These are phyloP conservation scores for Syncephalastrum contaminatum DNA, from an alignment of 371 early-diverging fungal species.

Conservation along the genomic window DNA sequence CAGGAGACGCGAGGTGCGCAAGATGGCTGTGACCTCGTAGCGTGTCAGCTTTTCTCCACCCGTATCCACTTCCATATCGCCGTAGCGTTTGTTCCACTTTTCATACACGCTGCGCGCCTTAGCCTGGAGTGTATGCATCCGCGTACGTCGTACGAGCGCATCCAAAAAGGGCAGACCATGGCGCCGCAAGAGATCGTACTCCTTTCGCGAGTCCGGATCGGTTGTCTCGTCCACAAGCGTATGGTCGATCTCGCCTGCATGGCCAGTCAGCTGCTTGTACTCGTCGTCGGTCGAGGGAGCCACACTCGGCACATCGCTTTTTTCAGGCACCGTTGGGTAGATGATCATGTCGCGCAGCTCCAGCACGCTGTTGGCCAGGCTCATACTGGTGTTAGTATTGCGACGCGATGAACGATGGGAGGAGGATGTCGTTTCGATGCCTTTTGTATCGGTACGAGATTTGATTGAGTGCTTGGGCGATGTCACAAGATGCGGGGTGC, in stretches of 20 bases:
- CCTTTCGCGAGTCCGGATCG: slow-evolving; percentile 9
- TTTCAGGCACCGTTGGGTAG: slow-evolving; percentile 12
- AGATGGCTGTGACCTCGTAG: slow-evolving; percentile 53
- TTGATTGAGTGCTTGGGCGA: slow-evolving; percentile 19
- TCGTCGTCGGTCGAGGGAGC: slow-evolving; percentile 14
- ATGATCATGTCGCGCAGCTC: slow-evolving; percentile 11
- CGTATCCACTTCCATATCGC: slow-evolving; percentile 20
- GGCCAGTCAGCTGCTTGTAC: slow-evolving; percentile 7
- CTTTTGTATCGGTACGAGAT: slow-evolving; percentile 9
- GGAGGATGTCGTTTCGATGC: neutral
- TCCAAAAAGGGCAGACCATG: slow-evolving; percentile 63
- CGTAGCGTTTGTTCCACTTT: slow-evolving; percentile 59
- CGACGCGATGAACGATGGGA: slow-evolving; percentile 5
- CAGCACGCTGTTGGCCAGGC: neutral
- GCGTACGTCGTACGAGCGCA: slow-evolving; percentile 44
- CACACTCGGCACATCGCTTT: neutral
- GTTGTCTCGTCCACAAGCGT: slow-evolving; percentile 7
- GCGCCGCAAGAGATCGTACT: slow-evolving; percentile 53
- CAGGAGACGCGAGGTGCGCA: slow-evolving; percentile 60
- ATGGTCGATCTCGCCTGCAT: slow-evolving; percentile 18
- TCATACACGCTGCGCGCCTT: slow-evolving; percentile 59
- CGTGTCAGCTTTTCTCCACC: slow-evolving; percentile 43
- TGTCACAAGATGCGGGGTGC: slow-evolving; percentile 20
- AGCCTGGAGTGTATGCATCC: slow-evolving; percentile 52
- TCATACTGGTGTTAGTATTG: neutral